Evolutionary conservation across 768 basidiomycete species (phyloP).

Genomic region (Boletus fagicola): DNA sequence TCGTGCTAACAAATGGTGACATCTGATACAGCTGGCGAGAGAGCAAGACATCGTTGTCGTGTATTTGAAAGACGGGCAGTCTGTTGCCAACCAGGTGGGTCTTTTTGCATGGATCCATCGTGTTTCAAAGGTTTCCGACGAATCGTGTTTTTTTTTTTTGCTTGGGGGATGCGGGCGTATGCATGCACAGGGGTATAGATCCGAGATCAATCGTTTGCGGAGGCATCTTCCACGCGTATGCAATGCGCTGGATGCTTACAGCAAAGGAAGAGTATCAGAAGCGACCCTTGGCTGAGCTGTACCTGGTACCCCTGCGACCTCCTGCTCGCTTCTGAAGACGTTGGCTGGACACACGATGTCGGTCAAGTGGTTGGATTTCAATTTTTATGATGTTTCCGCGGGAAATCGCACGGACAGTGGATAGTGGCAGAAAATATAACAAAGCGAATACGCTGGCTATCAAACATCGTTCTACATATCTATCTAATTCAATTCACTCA

Average conservation of each 20-base stretch:
- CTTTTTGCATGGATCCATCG: too few species aligned
- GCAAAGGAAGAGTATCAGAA: conserved; percentile 14
- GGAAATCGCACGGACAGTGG: background rate
- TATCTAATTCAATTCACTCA: background rate
- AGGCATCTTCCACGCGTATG: conserved; percentile 15
- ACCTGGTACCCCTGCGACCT: too few species aligned
- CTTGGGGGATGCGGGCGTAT: background rate
- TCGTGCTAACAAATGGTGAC: background rate
- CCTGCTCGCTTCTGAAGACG: background rate
- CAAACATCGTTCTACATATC: too few species aligned
- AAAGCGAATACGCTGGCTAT: background rate
- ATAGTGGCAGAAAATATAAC: background rate
- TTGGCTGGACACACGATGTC: background rate
- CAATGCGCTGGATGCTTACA: conserved; percentile 19
- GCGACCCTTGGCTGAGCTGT: background rate
- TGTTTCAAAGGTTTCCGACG: background rate
- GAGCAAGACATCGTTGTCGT: conserved; percentile 18
- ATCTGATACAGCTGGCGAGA: conserved; percentile 11
- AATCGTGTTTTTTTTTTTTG: background rate
- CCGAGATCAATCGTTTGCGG: conserved; percentile 18
- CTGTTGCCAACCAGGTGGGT: conserved; percentile 9
- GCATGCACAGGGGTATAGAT: conserved; percentile 11
- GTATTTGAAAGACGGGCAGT: conserved; percentile 23
- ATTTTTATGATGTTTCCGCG: background rate
- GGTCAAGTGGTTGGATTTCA: too few species aligned